Conservation (phyloP, 768 basidiomycete genomes). For the Mycena amicta region DNA sequence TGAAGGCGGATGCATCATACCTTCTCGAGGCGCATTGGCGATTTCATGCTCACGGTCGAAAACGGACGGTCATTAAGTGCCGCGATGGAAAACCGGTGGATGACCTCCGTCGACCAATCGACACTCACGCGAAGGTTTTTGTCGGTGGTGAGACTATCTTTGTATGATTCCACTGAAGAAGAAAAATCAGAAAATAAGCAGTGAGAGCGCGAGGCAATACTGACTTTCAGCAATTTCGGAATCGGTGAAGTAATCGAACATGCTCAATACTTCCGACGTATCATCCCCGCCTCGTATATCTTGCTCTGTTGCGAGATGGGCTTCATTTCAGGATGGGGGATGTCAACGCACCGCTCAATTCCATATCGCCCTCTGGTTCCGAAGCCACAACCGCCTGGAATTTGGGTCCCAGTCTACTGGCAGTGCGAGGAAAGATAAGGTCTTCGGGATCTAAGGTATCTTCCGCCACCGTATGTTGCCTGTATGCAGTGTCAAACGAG, state of each 20-base stretch:
- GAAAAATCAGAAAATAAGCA: constrained; percentile 9
- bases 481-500: constrained; percentile 33
- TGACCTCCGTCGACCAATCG: constrained; percentile 82
- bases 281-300: constrained; percentile 70
- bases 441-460: constrained; percentile 96
- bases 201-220: constrained; percentile 21
- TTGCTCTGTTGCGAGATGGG: constrained; percentile 40
- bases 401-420: constrained; percentile 87
- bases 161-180: constrained; percentile 66
- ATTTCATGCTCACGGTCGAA: constrained; percentile 65
- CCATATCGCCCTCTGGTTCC: constrained; percentile 40
- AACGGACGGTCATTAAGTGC: constrained; percentile 58
- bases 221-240: constrained; percentile 68
- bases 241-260: constrained; percentile 63
- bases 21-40: constrained; percentile 61
- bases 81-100: constrained; percentile 73
- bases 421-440: constrained; percentile 91
- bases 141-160: constrained; percentile 55
- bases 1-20: constrained; percentile 37
- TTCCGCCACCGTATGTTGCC: constrained; percentile 87
- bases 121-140: constrained; percentile 57
- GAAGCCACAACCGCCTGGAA: constrained; percentile 71
- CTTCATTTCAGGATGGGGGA: neutral
- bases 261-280: constrained; percentile 73
- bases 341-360: constrained; percentile 38